Evolutionary conservation across 2,329 filamentous ascomycete genomes (phyloP), one percentile per base, ranked within the genome.

Genomic region (Ophiobolus disseminans): DNA sequence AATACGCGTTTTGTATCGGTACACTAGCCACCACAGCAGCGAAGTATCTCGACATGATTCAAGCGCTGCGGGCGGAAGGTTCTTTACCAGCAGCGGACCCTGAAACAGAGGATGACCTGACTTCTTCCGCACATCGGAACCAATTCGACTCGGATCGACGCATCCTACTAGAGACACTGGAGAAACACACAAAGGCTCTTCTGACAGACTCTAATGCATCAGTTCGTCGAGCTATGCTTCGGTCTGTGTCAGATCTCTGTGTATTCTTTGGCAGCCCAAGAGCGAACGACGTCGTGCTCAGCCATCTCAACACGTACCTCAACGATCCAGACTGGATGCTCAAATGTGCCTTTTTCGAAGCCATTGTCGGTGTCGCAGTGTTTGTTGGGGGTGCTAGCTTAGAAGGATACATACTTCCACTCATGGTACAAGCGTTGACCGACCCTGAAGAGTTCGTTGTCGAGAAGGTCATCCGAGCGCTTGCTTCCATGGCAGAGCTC

Each of bases 321-420:
- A 99, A 99, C 60, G 94, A 97, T 63, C 86, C 88, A 32, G 92
- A 99, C 69, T 99, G 94, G 94, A 91, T 91, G 70, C 77, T 99
- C 23, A 97, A 96, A 72, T 97, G 91, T 63, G 91, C 93, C 2
- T 97, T 97, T 69, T 97, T 99, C 65, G 92, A 96, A 66, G 90
- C 91, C 0, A 91, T 97, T 20, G 90, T 97, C 13, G 93, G 92
- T 3, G 92, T 99, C 57, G 90, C 92, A 3, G 85, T 90, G 1
- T 96, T 96, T 60, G 84, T 97, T 25, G 94, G 94, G 21, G 91
- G 89, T 50, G 89, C 87, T 25, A 95, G 88, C 59, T 76, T 99
- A 23, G 94, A 99, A 72, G 91, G 96, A 60, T 99, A 97, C 62
- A 96, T 97, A 57, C 76, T 99, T 20, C 94, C 95, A 0, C 79